Percentiles rank a stretch among this genome's conserved stretches.
These are phyloP conservation scores for Davidsoniella australis DNA, from an alignment of 2,329 filamentous ascomycete species.

Conservation along the genomic window DNA sequence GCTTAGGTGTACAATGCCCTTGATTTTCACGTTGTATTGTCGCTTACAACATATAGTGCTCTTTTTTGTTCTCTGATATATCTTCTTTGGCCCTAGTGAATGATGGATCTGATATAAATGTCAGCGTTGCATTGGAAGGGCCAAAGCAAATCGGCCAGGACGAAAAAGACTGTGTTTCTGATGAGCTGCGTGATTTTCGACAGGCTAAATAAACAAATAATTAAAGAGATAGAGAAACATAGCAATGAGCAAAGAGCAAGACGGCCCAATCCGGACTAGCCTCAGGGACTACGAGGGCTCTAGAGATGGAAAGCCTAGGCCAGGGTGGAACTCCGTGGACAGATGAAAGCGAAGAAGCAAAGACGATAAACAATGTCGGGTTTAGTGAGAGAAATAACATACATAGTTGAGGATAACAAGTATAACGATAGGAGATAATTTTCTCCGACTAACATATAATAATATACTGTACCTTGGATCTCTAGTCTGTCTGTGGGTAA, in stretches of 20 bases:
- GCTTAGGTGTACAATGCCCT: too few species aligned
- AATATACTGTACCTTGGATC: too few species aligned
- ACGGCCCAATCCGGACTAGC: constrained; percentile 2
- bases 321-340: background rate
- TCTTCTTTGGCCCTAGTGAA: too few species aligned
- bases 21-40: too few species aligned
- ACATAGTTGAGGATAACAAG: background rate
- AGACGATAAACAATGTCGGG: too few species aligned
- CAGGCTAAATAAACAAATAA: background rate
- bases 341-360: background rate
- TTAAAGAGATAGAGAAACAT: background rate
- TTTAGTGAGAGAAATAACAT: background rate
- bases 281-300: constrained; percentile 5
- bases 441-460: too few species aligned
- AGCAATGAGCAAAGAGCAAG: background rate
- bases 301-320: background rate
- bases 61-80: too few species aligned
- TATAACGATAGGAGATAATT: too few species aligned
- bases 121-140: background rate
- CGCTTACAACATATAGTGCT: too few species aligned
- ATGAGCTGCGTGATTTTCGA: too few species aligned
- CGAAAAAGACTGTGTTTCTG: background rate
- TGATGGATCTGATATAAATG: too few species aligned
- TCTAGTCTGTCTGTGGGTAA: too few species aligned
- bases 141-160: background rate